phyloP scores from a whole-genome alignment of 352 stramenopile species.

The Phytophthora macrochlamydospora region DNA sequence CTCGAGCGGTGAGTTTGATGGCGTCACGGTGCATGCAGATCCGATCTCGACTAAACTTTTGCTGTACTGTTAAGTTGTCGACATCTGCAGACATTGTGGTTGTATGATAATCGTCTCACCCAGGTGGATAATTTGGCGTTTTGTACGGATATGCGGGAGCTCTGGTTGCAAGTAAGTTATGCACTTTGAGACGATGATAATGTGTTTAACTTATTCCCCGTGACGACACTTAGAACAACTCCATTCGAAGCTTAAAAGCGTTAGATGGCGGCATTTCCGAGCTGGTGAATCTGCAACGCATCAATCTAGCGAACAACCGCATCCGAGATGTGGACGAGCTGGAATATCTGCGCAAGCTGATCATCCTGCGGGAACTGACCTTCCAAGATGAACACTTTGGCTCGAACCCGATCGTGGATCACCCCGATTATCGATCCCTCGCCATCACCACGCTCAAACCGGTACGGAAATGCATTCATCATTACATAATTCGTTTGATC shows the following conservation, averaged over 20 bases:
- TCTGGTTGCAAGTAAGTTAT: constrained; percentile 73
- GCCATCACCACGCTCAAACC: constrained; percentile 71
- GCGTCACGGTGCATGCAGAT: too few relatives aligned
- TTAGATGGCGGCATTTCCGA: constrained; percentile 48
- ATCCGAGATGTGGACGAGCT: constrained; percentile 78
- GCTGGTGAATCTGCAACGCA: constrained; percentile 70
- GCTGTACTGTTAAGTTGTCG: constrained; percentile 40
- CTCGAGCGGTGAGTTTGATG: constrained; percentile 45
- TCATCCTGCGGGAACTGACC: constrained; percentile 58
- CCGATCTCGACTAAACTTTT: background rate
- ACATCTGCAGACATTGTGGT: constrained; percentile 77
- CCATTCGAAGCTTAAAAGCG: constrained; percentile 51
- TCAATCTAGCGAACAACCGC: constrained; percentile 79
- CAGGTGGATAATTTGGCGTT: constrained; percentile 63
- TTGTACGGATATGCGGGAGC: constrained; percentile 76
- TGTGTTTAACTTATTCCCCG: too few relatives aligned
- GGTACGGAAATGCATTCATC: constrained; percentile 25
- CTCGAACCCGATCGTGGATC: constrained; percentile 67
- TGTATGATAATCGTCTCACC: constrained; percentile 74
- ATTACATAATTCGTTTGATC: background rate
- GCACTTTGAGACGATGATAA: background rate
- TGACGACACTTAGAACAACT: constrained; percentile 53
- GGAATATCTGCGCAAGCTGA: constrained; percentile 57
- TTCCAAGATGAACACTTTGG: constrained; percentile 89
- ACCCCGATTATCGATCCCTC: constrained; percentile 76